A percentile compares a stretch with the other conserved stretches of the same genome.
Evolutionary conservation across 2,329 filamentous ascomycete species (phyloP).

Genomic region (Paraconiothyrium brasiliense): DNA sequence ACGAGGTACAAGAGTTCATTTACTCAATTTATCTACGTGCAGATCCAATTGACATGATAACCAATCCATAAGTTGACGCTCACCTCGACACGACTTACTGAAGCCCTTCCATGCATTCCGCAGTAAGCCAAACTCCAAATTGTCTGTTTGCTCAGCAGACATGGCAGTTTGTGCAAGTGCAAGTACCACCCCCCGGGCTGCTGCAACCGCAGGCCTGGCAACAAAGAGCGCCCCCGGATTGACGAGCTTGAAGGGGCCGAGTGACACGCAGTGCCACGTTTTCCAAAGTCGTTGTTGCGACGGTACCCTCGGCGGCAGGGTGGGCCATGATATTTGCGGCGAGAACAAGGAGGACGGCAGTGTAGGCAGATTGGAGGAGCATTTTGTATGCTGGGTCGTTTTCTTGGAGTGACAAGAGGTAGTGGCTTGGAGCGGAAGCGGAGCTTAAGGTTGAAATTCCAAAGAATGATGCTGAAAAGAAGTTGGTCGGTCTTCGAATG

Average conservation of each 20-base stretch:
- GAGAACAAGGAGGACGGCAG: not conserved
- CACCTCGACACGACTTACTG: no score
- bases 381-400: not conserved
- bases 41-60: not conserved
- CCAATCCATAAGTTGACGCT: not conserved
- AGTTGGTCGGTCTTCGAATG: not conserved
- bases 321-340: not conserved
- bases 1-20: not conserved
- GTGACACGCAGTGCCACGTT: not conserved
- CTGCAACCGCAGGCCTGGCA: not conserved
- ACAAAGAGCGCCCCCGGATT: slow-evolving; percentile 1
- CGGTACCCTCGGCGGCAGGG: not conserved
- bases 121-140: not conserved
- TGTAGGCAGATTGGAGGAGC: not conserved
- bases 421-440: not conserved
- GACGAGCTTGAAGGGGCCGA: slow-evolving; percentile 4
- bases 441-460: not conserved
- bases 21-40: not conserved
- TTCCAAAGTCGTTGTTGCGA: not conserved
- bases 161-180: not conserved
- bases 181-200: not conserved
- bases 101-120: not conserved
- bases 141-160: not conserved
- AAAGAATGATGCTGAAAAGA: not conserved
- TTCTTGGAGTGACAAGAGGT: not conserved